These are phyloP conservation scores for Psilocybe cyanescens DNA, from an alignment of 768 basidiomycete species.

Conservation along the genomic window DNA sequence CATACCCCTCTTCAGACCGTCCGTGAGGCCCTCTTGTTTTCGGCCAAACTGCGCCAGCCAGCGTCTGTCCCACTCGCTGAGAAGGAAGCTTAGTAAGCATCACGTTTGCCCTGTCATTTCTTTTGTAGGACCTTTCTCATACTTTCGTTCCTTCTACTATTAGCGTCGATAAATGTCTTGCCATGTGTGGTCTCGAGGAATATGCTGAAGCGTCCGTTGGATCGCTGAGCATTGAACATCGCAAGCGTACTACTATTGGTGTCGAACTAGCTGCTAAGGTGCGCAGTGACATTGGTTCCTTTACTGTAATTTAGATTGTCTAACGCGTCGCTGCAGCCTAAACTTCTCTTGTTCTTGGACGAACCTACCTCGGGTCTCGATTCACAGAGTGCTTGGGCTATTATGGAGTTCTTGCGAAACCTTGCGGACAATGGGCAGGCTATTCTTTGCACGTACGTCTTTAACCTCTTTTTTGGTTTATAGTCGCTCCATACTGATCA, in stretches of 20 bases:
- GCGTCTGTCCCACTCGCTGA: conserved; percentile 63
- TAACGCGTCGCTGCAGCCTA: conserved; percentile 51
- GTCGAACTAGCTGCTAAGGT: conserved; percentile 90
- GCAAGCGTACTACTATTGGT: conserved; percentile 85
- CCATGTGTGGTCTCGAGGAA: conserved; percentile 66
- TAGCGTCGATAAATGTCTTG: conserved; percentile 52
- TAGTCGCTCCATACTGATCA: not conserved
- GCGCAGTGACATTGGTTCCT: not conserved
- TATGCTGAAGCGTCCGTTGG: conserved; percentile 68
- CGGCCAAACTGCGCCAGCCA: conserved; percentile 82
- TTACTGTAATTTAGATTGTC: not conserved
- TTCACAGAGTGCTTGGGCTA: conserved; percentile 87
- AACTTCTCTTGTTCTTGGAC: conserved; percentile 83
- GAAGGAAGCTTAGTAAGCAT: conserved; percentile 77
- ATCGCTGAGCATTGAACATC: conserved; percentile 69
- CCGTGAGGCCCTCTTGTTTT: conserved; percentile 81
- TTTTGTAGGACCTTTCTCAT: not conserved
- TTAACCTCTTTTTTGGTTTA: conserved; percentile 39
- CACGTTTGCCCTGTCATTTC: conserved; percentile 31
- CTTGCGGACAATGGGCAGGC: conserved; percentile 85
- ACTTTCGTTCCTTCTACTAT: not conserved
- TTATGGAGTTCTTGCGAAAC: conserved; percentile 73
- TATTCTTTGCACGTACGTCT: conserved; percentile 80
- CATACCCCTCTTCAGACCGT: conserved; percentile 82
- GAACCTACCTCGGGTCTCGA: conserved; percentile 91